Evolutionary conservation across 305 asterid species (phyloP).

Genomic region (Plantago rigida): DNA sequence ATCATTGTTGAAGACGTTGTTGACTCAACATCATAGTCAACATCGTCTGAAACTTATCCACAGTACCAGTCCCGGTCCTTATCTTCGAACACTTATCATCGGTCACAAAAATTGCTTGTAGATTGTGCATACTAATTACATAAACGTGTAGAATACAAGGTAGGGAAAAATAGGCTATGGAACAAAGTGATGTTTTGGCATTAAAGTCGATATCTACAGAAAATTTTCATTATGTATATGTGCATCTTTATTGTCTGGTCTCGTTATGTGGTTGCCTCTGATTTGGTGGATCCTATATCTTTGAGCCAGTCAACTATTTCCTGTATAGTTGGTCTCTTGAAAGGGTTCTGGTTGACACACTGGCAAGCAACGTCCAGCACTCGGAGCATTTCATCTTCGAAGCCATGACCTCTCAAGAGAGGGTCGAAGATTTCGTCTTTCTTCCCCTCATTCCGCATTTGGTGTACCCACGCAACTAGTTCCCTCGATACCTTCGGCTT

Average conservation of each 20-base stretch:
- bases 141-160: too few species aligned
- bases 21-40: too few species aligned
- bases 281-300: conserved; percentile 37
- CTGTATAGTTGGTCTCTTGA: conserved; percentile 73
- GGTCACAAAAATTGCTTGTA: too few species aligned
- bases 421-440: conserved; percentile 73
- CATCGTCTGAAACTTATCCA: too few species aligned
- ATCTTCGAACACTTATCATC: too few species aligned
- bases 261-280: conserved; percentile 18
- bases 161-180: too few species aligned
- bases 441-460: conserved; percentile 62
- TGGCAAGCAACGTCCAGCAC: conserved; percentile 79
- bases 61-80: too few species aligned
- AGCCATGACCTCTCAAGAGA: conserved; percentile 55
- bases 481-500: conserved; percentile 71
- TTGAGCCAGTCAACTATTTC: conserved; percentile 77
- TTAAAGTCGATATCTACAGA: conserved; percentile 31
- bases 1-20: too few species aligned
- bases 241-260: conserved; percentile 3
- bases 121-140: too few species aligned
- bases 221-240: conserved; percentile 24
- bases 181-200: conserved; percentile 15
- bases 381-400: conserved; percentile 68
- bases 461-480: conserved; percentile 73
- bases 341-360: conserved; percentile 76